Base-by-base conservation (phyloP, 1,284 basidiomycete genomes). In the Anthracocystis panici-leucophaei region DNA sequence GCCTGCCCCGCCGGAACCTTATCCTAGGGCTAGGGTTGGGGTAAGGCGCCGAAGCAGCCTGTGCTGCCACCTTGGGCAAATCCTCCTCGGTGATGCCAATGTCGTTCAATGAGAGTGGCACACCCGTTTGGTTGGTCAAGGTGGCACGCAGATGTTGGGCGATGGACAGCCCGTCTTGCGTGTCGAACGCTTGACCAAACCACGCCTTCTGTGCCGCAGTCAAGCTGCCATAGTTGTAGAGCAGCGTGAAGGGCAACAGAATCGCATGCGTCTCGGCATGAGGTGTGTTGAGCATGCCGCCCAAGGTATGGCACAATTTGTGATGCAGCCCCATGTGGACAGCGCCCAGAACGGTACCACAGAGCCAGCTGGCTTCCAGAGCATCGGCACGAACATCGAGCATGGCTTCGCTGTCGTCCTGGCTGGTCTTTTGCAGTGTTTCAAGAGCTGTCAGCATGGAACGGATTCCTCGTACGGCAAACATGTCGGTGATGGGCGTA, bases 201-300 rank as follows among this genome's bases (percentile, higher is more conserved):
- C 41, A 55, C 3, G 85, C 86, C 18, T 69, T 58, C 74, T 88
- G 86, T 14, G 86, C 86, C 12, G 84, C 82, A 5, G 64, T 60
- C 12, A 87, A 85, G 52, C 79, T 83, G 0, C 86, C 85, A 7
- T 86, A 82, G 68, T 88, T 88, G 78, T 88, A 88, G 2, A 86
- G 86, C 38, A 87, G 84, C 1, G 86, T 86, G 67, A 88, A 87
- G 0, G 88, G 87, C 42, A 88, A 85, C 33, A 88, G 82, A 38
- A 88, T 87, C 16, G 88, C 87, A 68, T 88, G 88, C 2, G 87
- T 88, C 66, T 88, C 87, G 14, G 87, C 85, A 67, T 88, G 88
- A 11, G 88, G 87, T 57, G 88, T 86, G 65, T 86, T 85, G 71
- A 88, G 88, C 16, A 85, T 85, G 10, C 88, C 88, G 31, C 87